Percentiles rank a stretch among this genome's conserved stretches.
phyloP scores from a whole-genome alignment of 805 yeast genomes.

The Ogataea polymorpha region DNA sequence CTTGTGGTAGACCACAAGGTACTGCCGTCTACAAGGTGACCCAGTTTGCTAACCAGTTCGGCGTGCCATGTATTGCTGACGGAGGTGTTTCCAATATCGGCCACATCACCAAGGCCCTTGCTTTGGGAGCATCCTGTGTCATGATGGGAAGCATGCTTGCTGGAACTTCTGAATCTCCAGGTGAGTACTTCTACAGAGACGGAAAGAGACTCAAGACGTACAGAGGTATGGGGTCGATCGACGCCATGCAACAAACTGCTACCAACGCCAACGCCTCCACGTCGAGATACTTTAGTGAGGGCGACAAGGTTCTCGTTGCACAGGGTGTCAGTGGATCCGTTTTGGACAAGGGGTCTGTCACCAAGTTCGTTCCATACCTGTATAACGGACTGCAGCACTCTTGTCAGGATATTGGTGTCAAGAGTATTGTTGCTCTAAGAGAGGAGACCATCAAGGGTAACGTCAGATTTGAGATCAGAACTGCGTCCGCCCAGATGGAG shows the following conservation, averaged over 20 bases:
- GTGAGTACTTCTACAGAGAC: slow-evolving; percentile 95
- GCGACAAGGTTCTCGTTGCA: slow-evolving; percentile 93
- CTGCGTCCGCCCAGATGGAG: slow-evolving; percentile 97
- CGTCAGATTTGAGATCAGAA: slow-evolving; percentile 94
- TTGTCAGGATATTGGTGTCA: slow-evolving; percentile 94
- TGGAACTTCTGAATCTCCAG: slow-evolving; percentile 98
- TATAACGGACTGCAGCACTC: slow-evolving; percentile 97
- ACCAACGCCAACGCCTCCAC: slow-evolving; percentile 94
- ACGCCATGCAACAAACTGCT: slow-evolving; percentile 94
- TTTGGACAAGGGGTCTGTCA: slow-evolving; percentile 92
- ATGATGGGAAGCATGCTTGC: slow-evolving; percentile 99
- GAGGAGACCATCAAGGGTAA: slow-evolving; percentile 59
- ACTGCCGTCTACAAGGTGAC: slow-evolving; percentile 95
- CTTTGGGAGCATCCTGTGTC: slow-evolving; percentile 94
- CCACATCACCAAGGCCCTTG: slow-evolving; percentile 94
- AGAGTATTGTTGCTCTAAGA: slow-evolving; percentile 62
- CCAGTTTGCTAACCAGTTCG: slow-evolving; percentile 90
- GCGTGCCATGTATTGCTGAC: slow-evolving; percentile 98
- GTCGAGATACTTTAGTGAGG: slow-evolving; percentile 95
- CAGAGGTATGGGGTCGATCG: slow-evolving; percentile 99
- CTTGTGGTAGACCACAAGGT: slow-evolving; percentile 99
- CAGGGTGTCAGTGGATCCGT: slow-evolving; percentile 99
- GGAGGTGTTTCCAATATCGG: slow-evolving; percentile 99
- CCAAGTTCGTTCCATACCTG: slow-evolving; percentile 91
- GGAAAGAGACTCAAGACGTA: slow-evolving; percentile 96